phyloP scores from a whole-genome alignment of 306 rosid species.

The Acacia melanoxylon region DNA sequence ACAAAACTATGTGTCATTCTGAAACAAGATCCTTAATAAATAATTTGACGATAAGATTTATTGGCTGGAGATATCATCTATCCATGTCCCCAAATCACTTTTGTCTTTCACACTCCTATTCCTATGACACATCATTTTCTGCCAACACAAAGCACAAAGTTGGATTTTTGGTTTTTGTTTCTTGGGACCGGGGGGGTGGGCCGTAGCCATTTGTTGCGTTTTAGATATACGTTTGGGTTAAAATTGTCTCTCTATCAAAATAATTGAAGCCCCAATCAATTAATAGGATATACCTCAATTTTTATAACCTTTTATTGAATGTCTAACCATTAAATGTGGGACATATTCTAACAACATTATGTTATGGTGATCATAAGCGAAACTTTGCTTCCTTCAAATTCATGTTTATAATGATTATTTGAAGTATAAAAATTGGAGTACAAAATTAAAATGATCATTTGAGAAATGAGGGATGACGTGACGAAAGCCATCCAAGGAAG shows the following conservation, averaged over 20 bases:
- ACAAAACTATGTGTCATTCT: too few species aligned
- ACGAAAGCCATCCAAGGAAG: not conserved
- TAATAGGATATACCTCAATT: too few species aligned
- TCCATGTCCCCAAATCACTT: conserved; percentile 7
- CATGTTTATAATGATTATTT: not conserved
- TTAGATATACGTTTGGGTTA: too few species aligned
- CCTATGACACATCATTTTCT: conserved; percentile 10
- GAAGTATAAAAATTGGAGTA: too few species aligned
- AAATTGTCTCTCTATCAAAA: too few species aligned
- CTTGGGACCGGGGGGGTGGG: too few species aligned
- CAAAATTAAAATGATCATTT: not conserved
- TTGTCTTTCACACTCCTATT: not conserved
- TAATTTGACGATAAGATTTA: conserved; percentile 3
- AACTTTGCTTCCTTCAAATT: not conserved
- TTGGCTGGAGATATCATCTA: not conserved
- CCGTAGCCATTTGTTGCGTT: too few species aligned
- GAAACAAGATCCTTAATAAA: too few species aligned
- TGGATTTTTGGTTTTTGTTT: not conserved
- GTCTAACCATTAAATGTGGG: too few species aligned
- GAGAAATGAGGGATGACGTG: not conserved
- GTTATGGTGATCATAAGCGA: not conserved
- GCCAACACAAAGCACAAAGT: not conserved
- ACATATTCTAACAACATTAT: too few species aligned
- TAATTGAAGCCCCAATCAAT: too few species aligned
- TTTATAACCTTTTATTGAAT: too few species aligned